Base-by-base conservation (phyloP, 1,284 basidiomycete genomes). In the Trametes polyzona region DNA sequence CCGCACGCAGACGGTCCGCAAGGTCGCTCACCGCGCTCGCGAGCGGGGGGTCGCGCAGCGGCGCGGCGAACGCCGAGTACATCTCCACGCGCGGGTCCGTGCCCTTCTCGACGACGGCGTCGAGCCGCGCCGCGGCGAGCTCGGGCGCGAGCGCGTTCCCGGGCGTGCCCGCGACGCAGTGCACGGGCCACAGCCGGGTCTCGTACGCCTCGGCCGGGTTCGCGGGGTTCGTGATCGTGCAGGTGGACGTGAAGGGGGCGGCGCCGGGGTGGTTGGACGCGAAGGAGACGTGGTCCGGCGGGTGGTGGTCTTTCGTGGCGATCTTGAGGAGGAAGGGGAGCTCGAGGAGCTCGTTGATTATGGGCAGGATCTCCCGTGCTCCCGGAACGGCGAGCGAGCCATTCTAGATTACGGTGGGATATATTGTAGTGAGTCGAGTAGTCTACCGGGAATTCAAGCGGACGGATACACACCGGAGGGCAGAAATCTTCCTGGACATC, bases 401-500 rank as follows among this genome's bases (percentile, higher is more conserved):
- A 33, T 69, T 61, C 74, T 76, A 57, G n/a, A 21, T 42, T 21
- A 23, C 29, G n/a, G 16, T 17, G 11, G 14, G 16, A 19, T 23
- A 16, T n/a, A 19, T 21, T 17, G 57, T 36, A 62, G 54, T 49
- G 41, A 29, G 26, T 11, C 9, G 11, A 1, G 17, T 8, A 11
- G 17, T 24, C 7, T 19, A 17, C 12, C 11, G 12, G 33, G 10
- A 4, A 24, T 26, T 35, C 2, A 21, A 23, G 36, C 12, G 32
- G 39, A 24, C 16, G 14, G 40, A 19, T 21, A 39, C 61, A 44
- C 65, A 74, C 74, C 2, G 82, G 82, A n/a, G 83, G 83, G n/a
- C 86, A 75, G 66, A 87, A 88, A 71, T 87, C 85, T 66, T 86
- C 77, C 67, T 88, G 85, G 12, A 84, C 74, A 68, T 88, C 86